These are phyloP conservation scores for Alloteropsis angusta DNA, from an alignment of 202 grass and related monocot species.

Conservation along the genomic window DNA sequence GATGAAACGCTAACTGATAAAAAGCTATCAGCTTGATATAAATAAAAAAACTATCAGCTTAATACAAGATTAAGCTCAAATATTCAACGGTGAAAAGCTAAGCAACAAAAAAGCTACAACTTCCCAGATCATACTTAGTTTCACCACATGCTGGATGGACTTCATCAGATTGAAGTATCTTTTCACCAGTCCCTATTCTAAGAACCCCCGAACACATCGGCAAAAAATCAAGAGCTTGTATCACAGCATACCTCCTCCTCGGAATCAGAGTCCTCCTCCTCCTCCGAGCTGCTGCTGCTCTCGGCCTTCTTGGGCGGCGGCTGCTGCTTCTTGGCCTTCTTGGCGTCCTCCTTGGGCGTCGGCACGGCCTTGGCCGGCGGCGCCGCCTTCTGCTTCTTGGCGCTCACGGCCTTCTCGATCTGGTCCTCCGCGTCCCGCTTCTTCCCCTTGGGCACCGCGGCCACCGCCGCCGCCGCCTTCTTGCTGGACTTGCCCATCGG, in stretches of 20 bases:
- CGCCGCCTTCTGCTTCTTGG: constrained; percentile 64
- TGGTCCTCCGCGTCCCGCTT: constrained; percentile 56
- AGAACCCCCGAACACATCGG: not conserved
- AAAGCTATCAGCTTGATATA: not conserved
- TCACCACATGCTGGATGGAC: not conserved
- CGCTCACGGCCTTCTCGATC: constrained; percentile 43
- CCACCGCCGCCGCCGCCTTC: constrained; percentile 22
- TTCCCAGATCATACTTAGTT: not conserved
- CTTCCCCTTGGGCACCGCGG: constrained; percentile 21
- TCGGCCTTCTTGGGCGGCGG: constrained; percentile 38
- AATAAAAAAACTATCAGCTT: not conserved
- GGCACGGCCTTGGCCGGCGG: constrained; percentile 18
- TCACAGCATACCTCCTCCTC: constrained; percentile 46
- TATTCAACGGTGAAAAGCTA: too few species aligned
- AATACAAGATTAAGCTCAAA: too few species aligned
- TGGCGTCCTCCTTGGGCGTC: not conserved
- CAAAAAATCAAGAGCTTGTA: not conserved
- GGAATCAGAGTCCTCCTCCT: not conserved
- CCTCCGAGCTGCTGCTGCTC: constrained; percentile 25
- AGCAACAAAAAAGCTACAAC: not conserved
- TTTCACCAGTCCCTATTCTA: not conserved
- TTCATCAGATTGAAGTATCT: not conserved
- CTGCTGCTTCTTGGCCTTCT: constrained; percentile 49
- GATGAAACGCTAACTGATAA: not conserved
- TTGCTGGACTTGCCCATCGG: constrained; percentile 35